Percentiles rank a stretch among this genome's conserved stretches.
phyloP scores from a whole-genome alignment of 345 rosid genomes.

The Eucalyptus regnans region DNA sequence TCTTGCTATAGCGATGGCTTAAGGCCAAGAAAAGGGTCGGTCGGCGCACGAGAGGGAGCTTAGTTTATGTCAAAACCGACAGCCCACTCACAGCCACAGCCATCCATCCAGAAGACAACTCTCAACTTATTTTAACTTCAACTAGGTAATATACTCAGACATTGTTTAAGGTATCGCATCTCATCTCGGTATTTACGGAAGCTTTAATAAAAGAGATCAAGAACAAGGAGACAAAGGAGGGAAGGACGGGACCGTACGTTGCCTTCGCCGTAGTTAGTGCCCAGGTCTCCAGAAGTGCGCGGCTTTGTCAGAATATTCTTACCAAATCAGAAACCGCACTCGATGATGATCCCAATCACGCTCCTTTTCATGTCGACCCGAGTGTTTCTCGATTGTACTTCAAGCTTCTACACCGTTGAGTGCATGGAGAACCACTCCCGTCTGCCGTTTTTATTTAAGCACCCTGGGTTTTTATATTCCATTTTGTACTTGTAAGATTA shows the following conservation, averaged over 20 bases:
- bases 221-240: not conserved
- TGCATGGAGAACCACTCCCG: not conserved
- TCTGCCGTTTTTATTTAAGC: not conserved
- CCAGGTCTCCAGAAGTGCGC: not conserved
- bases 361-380: not conserved
- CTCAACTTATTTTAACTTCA: not conserved
- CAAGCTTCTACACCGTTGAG: not conserved
- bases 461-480: not conserved
- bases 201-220: not conserved
- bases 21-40: not conserved
- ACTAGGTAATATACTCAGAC: not conserved
- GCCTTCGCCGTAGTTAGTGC: not conserved
- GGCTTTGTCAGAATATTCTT: not conserved
- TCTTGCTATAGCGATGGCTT: not conserved
- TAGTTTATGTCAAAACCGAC: not conserved
- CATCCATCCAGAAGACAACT: not conserved
- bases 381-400: not conserved
- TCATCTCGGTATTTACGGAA: not conserved
- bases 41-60: not conserved
- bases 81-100: not conserved
- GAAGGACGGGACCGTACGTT: not conserved
- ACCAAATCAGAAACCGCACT: not conserved
- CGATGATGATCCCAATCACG: not conserved
- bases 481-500: not conserved
- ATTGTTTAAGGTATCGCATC: not conserved